These are phyloP conservation scores for Neonectria hederae DNA, from an alignment of 2,329 filamentous ascomycete genomes.

Conservation along the genomic window DNA sequence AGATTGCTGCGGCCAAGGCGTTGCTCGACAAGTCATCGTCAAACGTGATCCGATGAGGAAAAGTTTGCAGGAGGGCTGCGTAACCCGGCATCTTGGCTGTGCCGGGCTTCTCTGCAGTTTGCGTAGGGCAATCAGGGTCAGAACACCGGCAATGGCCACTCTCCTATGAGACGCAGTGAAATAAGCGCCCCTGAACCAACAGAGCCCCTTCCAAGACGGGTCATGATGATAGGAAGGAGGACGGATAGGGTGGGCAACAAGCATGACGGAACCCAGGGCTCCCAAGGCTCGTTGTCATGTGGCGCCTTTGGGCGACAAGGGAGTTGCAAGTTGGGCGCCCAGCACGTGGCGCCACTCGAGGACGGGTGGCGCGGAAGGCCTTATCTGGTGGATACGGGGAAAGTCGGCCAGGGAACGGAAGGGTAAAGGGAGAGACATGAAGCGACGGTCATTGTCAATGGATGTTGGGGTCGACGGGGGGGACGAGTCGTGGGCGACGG, in stretches of 20 bases:
- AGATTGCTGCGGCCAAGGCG: conserved; percentile 76
- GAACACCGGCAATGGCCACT: conserved; percentile 16
- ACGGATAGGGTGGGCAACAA: conserved; percentile 24
- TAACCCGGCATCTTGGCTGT: conserved; percentile 17
- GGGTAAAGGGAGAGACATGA: conserved; percentile 8
- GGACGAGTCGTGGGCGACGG: neutral
- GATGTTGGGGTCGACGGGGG: neutral
- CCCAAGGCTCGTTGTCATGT: neutral
- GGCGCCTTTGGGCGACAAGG: conserved; percentile 23
- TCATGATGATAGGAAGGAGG: conserved; percentile 4
- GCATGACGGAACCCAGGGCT: conserved; percentile 8
- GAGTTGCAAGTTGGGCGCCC: conserved; percentile 35
- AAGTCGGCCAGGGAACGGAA: conserved; percentile 29
- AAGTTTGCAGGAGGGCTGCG: conserved; percentile 18
- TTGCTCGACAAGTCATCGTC: conserved; percentile 66
- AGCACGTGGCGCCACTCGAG: conserved; percentile 44
- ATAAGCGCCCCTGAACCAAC: conserved; percentile 26
- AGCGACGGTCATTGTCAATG: conserved; percentile 7
- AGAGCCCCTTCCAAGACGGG: conserved; percentile 17
- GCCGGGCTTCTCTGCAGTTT: conserved; percentile 26
- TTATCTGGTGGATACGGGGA: conserved; percentile 31
- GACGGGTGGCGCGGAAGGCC: conserved; percentile 36
- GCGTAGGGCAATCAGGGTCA: conserved; percentile 23
- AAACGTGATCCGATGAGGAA: conserved; percentile 54
- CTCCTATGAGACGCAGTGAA: conserved; percentile 22